Conservation (phyloP, 352 stramenopile genomes). For the Pythium periplocum region DNA sequence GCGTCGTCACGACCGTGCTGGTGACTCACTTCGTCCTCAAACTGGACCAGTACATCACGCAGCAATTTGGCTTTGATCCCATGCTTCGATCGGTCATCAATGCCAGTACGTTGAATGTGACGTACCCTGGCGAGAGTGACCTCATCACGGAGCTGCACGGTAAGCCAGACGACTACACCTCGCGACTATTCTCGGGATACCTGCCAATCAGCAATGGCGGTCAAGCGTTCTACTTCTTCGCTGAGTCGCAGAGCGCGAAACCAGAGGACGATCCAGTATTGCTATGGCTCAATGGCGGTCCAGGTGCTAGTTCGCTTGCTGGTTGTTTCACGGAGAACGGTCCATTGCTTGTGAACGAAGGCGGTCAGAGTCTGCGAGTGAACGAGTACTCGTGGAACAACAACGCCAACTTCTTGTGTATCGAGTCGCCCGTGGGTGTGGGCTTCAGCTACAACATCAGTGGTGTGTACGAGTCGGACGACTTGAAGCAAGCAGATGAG, state of each 20-base stretch:
- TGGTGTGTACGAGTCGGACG: conserved; percentile 62
- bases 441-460: conserved; percentile 63
- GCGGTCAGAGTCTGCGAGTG: conserved; percentile 33
- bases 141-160: conserved; percentile 37
- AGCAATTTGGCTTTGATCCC: too few relatives aligned
- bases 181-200: conserved; percentile 55
- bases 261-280: conserved; percentile 39
- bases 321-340: conserved; percentile 70
- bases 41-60: too few relatives aligned
- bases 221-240: conserved; percentile 66
- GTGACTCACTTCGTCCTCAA: too few relatives aligned
- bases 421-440: conserved; percentile 55
- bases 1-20: too few relatives aligned
- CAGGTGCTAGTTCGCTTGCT: conserved; percentile 46
- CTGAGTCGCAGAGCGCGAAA: conserved; percentile 44
- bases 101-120: not conserved
- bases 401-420: conserved; percentile 49
- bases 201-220: conserved; percentile 44
- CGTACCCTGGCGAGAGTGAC: conserved; percentile 34
- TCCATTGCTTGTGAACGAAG: conserved; percentile 50
- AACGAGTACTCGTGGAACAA: conserved; percentile 59
- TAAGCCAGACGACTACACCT: conserved; percentile 40
- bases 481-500: conserved; percentile 65
- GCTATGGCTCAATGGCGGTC: conserved; percentile 67
- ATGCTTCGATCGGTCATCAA: too few relatives aligned